These are phyloP conservation scores for Jaltomata sinuosa DNA, from an alignment of 257 asterid species.

Conservation along the genomic window DNA sequence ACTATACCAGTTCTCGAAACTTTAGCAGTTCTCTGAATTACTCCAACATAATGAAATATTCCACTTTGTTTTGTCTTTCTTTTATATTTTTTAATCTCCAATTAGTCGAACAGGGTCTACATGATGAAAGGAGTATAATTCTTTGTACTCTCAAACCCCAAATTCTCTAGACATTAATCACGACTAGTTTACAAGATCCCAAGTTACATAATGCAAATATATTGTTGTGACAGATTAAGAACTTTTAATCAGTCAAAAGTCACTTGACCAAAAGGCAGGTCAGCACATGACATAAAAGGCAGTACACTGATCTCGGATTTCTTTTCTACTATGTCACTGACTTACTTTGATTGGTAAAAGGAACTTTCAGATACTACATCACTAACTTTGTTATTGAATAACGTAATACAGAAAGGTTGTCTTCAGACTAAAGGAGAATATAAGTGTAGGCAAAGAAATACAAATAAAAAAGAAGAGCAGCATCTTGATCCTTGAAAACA, in stretches of 20 bases:
- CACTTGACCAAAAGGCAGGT: background rate
- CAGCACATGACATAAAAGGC: background rate
- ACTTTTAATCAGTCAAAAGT: background rate
- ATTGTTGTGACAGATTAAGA: background rate
- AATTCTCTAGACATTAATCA: background rate
- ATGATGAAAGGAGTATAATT: background rate
- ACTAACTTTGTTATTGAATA: background rate
- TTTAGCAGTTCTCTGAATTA: background rate
- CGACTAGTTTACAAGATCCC: background rate
- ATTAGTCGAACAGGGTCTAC: background rate
- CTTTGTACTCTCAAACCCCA: background rate
- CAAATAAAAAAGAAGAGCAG: background rate
- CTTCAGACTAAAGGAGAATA: background rate
- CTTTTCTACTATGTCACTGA: background rate
- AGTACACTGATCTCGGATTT: background rate
- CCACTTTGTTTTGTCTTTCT: background rate
- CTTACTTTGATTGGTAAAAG: background rate
- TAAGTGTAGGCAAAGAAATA: background rate
- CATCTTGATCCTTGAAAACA: background rate
- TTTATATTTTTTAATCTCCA: background rate
- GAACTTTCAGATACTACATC: background rate
- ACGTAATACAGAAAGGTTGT: background rate
- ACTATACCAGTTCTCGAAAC: background rate
- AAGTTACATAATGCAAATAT: background rate
- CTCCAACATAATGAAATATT: background rate